Base-by-base conservation (phyloP, 495 filamentous ascomycete species). In the Immersiella caudata region DNA sequence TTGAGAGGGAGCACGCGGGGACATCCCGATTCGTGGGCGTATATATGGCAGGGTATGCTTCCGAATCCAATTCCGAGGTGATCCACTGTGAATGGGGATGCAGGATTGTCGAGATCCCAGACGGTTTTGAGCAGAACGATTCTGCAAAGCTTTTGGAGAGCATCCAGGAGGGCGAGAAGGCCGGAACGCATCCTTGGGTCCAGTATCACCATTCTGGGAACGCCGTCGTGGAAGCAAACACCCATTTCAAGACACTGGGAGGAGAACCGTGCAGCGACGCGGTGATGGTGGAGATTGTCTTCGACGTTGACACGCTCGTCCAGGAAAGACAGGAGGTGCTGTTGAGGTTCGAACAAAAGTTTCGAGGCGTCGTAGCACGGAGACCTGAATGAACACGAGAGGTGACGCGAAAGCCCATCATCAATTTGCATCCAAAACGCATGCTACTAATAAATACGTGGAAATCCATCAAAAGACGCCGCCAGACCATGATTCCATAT, bases 211-310 rank as follows among this genome's bases (percentile, higher is more conserved):
- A 58, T 26, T 33, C 46, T 9, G 65, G 56, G 20, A 64, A 69
- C 33, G 64, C 65, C 2, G 61, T 69, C 14, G 66, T 73, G 16
- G 58, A 70, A 21, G 71, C 69, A 0, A 62, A 58, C 40, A 68
- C 71, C n/a, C 49, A 61, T 29, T 67, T 73, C 26, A 40, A 65
- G 21, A 68, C 67, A 1, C 29, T 61, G 3, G 27, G 24, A 6
- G 69, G 71, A 6, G 63, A 66, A 2, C 71, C 66, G 7, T 71
- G 69, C 14, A 66, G 1, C 2, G 64, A 67, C 8, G 67, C 49
- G 0, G 60, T 73, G 8, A 68, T 73, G 64, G 62, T 69, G 16
- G 71, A 73, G 36, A 55, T 73, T 56, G 66, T 66, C 7, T 73
- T 73, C 57, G 71, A 73, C 29, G 66, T 57, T 6, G 61, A 68